Conservation (phyloP, 768 basidiomycete genomes). For the Hydnum rufescens region DNA sequence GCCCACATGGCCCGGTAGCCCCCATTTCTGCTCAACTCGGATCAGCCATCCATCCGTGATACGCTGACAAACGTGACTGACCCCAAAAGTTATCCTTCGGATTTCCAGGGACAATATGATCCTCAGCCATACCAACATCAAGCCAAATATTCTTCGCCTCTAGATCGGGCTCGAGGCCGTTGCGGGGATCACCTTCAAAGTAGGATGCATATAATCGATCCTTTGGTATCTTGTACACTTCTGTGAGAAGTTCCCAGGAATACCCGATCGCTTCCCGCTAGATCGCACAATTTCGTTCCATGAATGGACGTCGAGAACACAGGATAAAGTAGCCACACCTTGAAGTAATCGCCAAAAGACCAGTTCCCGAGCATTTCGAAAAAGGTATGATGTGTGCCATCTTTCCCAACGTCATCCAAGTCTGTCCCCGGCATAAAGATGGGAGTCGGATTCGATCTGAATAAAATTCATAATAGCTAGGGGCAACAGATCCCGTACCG, state of each 20-base stretch:
- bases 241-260: conserved; percentile 88
- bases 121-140: conserved; percentile 69
- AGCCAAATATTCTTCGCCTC: conserved; percentile 82
- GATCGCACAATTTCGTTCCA: conserved; percentile 1
- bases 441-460: background rate
- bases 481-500: conserved; percentile 26
- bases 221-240: conserved; percentile 69
- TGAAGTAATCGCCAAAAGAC: conserved; percentile 99
- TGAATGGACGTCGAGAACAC: background rate
- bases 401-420: conserved; percentile 96
- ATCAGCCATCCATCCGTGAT: background rate
- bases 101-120: conserved; percentile 82
- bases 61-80: conserved; percentile 16
- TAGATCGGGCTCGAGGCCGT: conserved; percentile 66
- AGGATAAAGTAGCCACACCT: conserved; percentile 29
- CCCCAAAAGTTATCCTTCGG: conserved; percentile 99
- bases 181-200: conserved; percentile 84
- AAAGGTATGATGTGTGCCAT: conserved; percentile 94
- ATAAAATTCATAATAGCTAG: conserved; percentile 1
- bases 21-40: conserved; percentile 63
- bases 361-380: conserved; percentile 99
- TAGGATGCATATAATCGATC: conserved; percentile 94
- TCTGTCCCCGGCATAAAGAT: conserved; percentile 47
- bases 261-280: conserved; percentile 84
- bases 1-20: conserved; percentile 91